phyloP scores from a whole-genome alignment of 2,329 filamentous ascomycete genomes.

The Cadophora sp. region DNA sequence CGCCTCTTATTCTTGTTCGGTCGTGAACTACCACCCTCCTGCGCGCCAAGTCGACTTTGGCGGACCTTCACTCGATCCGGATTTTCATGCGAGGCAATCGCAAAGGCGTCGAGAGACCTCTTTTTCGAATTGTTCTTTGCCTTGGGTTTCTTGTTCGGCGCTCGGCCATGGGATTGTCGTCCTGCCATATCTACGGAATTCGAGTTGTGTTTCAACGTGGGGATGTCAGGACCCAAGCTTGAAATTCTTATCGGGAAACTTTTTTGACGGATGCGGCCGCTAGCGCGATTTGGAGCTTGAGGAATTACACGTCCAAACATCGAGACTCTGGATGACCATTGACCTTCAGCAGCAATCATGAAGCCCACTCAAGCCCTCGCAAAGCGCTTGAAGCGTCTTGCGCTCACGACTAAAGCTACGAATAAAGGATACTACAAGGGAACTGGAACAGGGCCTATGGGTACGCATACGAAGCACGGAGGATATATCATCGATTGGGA shows the following conservation, averaged over 20 bases:
- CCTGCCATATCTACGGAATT: slow-evolving; percentile 42
- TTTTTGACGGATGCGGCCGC: slow-evolving; percentile 37
- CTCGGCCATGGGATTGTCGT: slow-evolving; percentile 45
- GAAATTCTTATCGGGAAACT: slow-evolving; percentile 30
- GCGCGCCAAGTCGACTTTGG: slow-evolving; percentile 63
- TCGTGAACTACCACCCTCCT: slow-evolving; percentile 49
- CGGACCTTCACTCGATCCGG: slow-evolving; percentile 59
- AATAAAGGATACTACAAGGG: slow-evolving; percentile 98
- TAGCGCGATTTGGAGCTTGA: slow-evolving; percentile 29
- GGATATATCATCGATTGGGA: slow-evolving; percentile 83
- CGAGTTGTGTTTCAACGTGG: neutral
- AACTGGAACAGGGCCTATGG: slow-evolving; percentile 87
- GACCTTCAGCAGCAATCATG: slow-evolving; percentile 51
- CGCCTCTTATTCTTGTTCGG: slow-evolving; percentile 47
- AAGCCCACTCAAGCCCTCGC: slow-evolving; percentile 72
- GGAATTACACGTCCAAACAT: slow-evolving; percentile 5
- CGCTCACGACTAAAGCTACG: slow-evolving; percentile 90
- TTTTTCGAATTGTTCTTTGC: slow-evolving; percentile 55
- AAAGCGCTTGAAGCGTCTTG: slow-evolving; percentile 74
- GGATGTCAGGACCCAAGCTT: neutral
- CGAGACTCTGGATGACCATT: slow-evolving; percentile 1
- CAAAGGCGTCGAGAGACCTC: slow-evolving; percentile 59
- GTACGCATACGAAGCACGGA: slow-evolving; percentile 82
- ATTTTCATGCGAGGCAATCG: slow-evolving; percentile 65
- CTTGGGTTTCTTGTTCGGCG: slow-evolving; percentile 43